Evolutionary conservation across 306 rosid species (phyloP).

Genomic region (Geum urbanum): DNA sequence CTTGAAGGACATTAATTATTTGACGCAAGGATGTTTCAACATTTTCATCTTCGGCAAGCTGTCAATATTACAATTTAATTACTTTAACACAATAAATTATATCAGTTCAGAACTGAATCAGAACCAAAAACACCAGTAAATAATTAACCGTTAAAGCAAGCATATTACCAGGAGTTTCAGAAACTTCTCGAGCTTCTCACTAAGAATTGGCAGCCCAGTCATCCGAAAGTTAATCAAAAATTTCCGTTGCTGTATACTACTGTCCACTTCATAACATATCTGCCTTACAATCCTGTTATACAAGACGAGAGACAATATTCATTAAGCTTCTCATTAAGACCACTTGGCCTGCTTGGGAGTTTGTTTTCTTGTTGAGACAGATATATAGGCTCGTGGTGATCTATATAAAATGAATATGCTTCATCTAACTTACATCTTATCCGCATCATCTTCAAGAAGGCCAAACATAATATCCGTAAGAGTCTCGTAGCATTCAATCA

Average conservation of each 20-base stretch:
- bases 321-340: conserved; percentile 1
- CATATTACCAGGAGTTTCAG: conserved; percentile 60
- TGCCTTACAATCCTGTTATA: conserved; percentile 45
- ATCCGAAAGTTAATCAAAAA: conserved; percentile 65
- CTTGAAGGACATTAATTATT: conserved; percentile 85
- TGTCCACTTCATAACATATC: conserved; percentile 44
- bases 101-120: not conserved
- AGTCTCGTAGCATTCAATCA: conserved; percentile 86
- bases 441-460: conserved; percentile 52
- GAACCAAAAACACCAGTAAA: conserved; percentile 14
- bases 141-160: conserved; percentile 3
- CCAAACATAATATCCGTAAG: conserved; percentile 50
- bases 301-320: conserved; percentile 23
- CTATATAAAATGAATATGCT: conserved; percentile 10
- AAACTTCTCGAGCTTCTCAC: conserved; percentile 82
- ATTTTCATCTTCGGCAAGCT: conserved; percentile 46
- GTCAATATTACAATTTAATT: conserved; percentile 31
- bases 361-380: not conserved
- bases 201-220: conserved; percentile 76
- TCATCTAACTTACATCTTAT: conserved; percentile 52
- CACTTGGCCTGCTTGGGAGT: not conserved
- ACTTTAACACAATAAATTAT: conserved; percentile 11
- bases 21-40: conserved; percentile 35
- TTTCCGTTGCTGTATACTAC: conserved; percentile 16
- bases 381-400: not conserved